A percentile compares a stretch with the other conserved stretches of the same genome.
These are phyloP conservation scores for Cochlearia excelsa DNA, from an alignment of 345 rosid genomes.

Conservation along the genomic window DNA sequence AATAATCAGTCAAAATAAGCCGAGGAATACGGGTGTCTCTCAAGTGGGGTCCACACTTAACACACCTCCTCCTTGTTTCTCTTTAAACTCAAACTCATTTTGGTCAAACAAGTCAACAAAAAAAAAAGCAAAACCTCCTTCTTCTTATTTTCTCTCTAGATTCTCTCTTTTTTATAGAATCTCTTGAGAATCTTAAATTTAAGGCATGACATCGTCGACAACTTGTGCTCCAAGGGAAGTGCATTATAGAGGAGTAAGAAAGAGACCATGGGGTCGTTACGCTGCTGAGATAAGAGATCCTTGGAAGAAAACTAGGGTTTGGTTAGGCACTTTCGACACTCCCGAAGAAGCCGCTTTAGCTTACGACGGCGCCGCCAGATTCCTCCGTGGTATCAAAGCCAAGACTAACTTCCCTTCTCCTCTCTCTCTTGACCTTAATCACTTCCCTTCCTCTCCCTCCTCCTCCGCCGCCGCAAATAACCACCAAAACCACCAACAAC, in stretches of 20 bases:
- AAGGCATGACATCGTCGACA: slow-evolving; percentile 51
- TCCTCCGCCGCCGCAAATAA: slow-evolving; percentile 17
- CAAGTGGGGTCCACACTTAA: background rate
- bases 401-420: slow-evolving; percentile 89
- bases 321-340: slow-evolving; percentile 96
- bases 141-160: background rate
- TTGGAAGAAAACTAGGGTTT: slow-evolving; percentile 90
- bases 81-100: slow-evolving; percentile 19
- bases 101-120: slow-evolving; percentile 36
- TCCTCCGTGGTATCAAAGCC: slow-evolving; percentile 88
- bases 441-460: slow-evolving; percentile 33
- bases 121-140: slow-evolving; percentile 16
- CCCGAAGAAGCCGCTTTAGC: slow-evolving; percentile 98
- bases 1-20: slow-evolving; percentile 19
- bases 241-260: slow-evolving; percentile 86
- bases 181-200: background rate
- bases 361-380: slow-evolving; percentile 87
- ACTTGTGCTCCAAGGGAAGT: slow-evolving; percentile 48
- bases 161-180: slow-evolving; percentile 9
- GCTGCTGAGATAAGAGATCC: slow-evolving; percentile 98
- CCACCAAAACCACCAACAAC: slow-evolving; percentile 19
- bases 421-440: slow-evolving; percentile 62
- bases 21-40: slow-evolving; percentile 41
- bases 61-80: background rate
- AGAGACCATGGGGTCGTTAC: slow-evolving; percentile 98